These are phyloP conservation scores for Gnaphalium uliginosum DNA, from an alignment of 129 eudicot species.

Conservation along the genomic window DNA sequence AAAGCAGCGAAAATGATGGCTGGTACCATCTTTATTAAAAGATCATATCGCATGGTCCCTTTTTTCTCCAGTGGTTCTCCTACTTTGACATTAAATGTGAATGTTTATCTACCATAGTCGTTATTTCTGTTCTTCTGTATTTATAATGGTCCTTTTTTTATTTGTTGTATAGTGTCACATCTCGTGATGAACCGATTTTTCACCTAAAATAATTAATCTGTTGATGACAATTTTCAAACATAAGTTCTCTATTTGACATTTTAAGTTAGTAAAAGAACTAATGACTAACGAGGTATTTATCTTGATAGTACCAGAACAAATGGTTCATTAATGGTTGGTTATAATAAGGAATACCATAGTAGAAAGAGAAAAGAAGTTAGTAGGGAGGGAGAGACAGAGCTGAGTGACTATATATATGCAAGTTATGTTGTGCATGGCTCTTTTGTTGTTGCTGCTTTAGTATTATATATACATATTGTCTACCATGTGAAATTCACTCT, in stretches of 20 bases:
- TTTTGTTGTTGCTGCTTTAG: neutral
- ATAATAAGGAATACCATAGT: too few species aligned
- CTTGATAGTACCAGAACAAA: neutral
- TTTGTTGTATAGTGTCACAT: neutral
- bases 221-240: neutral
- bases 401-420: too few species aligned
- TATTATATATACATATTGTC: neutral
- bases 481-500: conserved; percentile 17
- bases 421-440: neutral
- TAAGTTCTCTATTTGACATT: neutral
- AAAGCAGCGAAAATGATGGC: conserved; percentile 9
- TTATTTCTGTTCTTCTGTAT: neutral
- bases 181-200: conserved; percentile 1
- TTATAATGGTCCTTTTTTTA: neutral
- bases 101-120: neutral
- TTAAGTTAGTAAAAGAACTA: neutral
- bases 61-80: neutral
- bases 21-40: conserved; percentile 2
- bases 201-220: neutral
- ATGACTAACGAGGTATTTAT: neutral
- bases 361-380: neutral
- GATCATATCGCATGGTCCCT: neutral
- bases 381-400: neutral
- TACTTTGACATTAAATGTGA: neutral
- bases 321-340: too few species aligned